A percentile compares a stretch with the other conserved stretches of the same genome.
Evolutionary conservation across 306 rosid species (phyloP).

Genomic region (Prunus dulcis): DNA sequence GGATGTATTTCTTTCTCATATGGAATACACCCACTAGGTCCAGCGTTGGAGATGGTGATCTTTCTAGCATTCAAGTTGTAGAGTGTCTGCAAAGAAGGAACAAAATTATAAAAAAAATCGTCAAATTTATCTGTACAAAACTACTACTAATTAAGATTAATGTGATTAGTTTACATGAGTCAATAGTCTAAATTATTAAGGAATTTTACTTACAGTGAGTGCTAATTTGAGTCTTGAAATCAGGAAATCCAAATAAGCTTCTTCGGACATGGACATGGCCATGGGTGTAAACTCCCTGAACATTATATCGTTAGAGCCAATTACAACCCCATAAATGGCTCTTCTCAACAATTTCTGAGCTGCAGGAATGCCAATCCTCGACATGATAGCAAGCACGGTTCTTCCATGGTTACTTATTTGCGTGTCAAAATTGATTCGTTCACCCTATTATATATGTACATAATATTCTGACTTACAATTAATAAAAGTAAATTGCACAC

Average conservation of each 20-base stretch:
- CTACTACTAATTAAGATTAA: neutral
- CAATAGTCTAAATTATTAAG: neutral
- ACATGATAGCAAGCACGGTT: neutral
- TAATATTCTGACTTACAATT: neutral
- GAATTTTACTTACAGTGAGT: neutral
- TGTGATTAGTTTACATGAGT: no score
- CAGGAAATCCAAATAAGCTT: neutral
- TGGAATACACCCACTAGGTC: neutral
- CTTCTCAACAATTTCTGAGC: neutral
- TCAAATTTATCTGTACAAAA: neutral
- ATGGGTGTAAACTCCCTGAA: neutral
- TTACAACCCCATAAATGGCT: neutral
- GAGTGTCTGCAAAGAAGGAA: neutral
- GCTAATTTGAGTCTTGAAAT: neutral
- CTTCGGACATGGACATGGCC: neutral
- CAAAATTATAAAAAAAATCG: no score
- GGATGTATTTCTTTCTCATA: neutral
- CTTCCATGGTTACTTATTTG: neutral
- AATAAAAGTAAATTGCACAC: no score
- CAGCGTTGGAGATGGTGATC: neutral
- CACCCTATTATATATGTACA: neutral
- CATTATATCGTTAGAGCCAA: neutral
- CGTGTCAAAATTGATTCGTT: neutral
- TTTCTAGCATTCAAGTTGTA: neutral
- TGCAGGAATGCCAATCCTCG: neutral